Base-by-base conservation (phyloP, 306 rosid species). In the Fragaria vesca region DNA sequence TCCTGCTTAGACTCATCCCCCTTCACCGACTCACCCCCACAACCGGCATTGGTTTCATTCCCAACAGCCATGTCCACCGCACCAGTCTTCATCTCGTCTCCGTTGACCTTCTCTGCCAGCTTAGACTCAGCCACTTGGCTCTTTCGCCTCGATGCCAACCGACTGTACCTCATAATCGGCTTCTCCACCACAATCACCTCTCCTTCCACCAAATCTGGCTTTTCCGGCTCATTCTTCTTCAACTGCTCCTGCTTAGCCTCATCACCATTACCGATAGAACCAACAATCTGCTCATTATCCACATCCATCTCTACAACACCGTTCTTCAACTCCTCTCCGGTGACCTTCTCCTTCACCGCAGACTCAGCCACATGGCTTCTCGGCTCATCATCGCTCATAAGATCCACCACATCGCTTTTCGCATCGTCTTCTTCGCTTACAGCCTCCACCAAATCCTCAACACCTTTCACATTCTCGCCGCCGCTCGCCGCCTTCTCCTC, bases 391-490 rank as follows among this genome's bases (percentile, higher is more conserved):
- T 92, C 97, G 78, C 96, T 86, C 24, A 58, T 65, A 38, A 83
- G 76, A 71, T 94, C 95, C 69, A 87, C 96, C 76, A 88, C 97
- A 6, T 90, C 97, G 46, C 97, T 88, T 51, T 87, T 83, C 1
- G 90, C 97, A 77, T 92, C 93, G 81, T 90, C 97, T 75, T 91
- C 97, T 72, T 91, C 94, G 73, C 91, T 87, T 81, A 83, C 65
- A 6, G 13, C 24, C 69, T 67, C 77, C 42, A 26, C 85, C 77
- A 67, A 38, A 32, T 43, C 78, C 28, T 73, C 84, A 72, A 26
- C 54, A 16, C 30, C 61, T 78, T 47, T 68, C 38, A 24, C 78
- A 51, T 73, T 80, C 60, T 72, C 77, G 1, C 61, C 75, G 57
- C 28, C 75, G 20, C 12, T 55, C 28, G 68, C 26, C 61, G 69